Conservation (phyloP, 805 yeast species). For the Jamesozyma spencerorum region DNA sequence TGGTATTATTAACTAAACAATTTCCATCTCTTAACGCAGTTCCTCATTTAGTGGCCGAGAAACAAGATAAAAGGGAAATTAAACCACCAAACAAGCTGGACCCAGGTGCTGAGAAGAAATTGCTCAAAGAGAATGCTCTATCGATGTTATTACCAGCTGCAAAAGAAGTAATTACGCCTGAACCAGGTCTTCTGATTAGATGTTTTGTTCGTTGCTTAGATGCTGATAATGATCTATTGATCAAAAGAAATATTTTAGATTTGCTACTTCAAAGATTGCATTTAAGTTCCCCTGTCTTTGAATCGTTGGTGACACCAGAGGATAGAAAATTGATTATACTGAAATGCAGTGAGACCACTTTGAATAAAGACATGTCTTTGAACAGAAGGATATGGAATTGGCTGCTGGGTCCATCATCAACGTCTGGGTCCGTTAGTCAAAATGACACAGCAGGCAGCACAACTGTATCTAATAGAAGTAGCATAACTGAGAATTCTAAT, state of each 20-base stretch:
- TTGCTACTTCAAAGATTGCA: conserved; percentile 60
- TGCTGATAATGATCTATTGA: conserved; percentile 56
- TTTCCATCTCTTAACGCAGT: conserved; percentile 51
- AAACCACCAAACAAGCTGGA: conserved; percentile 1
- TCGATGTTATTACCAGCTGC: conserved; percentile 40
- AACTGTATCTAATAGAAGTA: background rate
- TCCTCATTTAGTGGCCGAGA: conserved; percentile 20
- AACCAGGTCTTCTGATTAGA: conserved; percentile 67
- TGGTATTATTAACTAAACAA: conserved; percentile 55
- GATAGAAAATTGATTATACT: conserved; percentile 54
- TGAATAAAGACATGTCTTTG: conserved; percentile 85
- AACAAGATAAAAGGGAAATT: conserved; percentile 5
- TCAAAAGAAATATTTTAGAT: conserved; percentile 85
- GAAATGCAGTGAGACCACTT: conserved; percentile 57
- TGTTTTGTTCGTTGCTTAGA: conserved; percentile 64
- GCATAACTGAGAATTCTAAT: background rate
- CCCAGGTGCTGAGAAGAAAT: conserved; percentile 2
- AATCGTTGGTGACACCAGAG: conserved; percentile 35
- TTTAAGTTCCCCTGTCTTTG: conserved; percentile 50
- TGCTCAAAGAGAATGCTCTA: conserved; percentile 24
- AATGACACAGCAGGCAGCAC: background rate
- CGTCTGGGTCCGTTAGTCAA: background rate
- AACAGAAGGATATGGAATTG: conserved; percentile 91
- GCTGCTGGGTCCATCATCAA: conserved; percentile 62
- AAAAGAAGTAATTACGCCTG: conserved; percentile 56